Evolutionary conservation across 441 rosid species (phyloP).

Genomic region (Melastoma candidum): DNA sequence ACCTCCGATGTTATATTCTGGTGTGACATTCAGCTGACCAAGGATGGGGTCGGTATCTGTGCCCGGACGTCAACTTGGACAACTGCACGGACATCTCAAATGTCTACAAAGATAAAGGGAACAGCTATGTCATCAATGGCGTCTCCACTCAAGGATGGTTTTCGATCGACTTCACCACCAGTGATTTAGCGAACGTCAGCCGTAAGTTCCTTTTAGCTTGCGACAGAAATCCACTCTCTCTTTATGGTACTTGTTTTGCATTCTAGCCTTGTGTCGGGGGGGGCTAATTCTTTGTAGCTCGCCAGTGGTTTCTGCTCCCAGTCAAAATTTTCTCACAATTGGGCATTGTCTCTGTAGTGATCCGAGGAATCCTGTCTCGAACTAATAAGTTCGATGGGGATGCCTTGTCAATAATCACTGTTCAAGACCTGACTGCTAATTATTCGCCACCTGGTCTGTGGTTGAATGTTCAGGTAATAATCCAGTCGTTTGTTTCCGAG

Average conservation of each 20-base stretch:
- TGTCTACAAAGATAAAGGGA: conserved; percentile 19
- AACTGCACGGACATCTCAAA: conserved; percentile 24
- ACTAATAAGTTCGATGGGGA: conserved; percentile 28
- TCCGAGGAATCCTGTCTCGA: conserved; percentile 50
- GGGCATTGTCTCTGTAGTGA: conserved; percentile 32
- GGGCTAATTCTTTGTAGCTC: too few species aligned
- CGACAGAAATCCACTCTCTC: conserved; percentile 1
- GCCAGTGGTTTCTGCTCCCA: too few species aligned
- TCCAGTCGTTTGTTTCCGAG: background rate
- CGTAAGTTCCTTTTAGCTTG: conserved; percentile 31
- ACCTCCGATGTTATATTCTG: conserved; percentile 28
- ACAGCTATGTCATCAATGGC: conserved; percentile 48
- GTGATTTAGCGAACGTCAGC: conserved; percentile 24
- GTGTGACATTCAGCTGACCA: conserved; percentile 88
- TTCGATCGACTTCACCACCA: conserved; percentile 52
- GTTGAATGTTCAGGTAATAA: conserved; percentile 80
- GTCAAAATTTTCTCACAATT: too few species aligned
- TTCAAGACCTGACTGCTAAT: conserved; percentile 28
- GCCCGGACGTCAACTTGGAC: conserved; percentile 47
- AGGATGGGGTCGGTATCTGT: conserved; percentile 72
- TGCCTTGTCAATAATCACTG: conserved; percentile 27
- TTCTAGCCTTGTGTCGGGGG: too few species aligned
- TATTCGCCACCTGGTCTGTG: conserved; percentile 41
- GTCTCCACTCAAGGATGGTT: conserved; percentile 44
- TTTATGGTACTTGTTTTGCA: too few species aligned